Base-by-base conservation (phyloP, 2,329 filamentous ascomycete species). In the Ceratocystiopsis sp. region DNA sequence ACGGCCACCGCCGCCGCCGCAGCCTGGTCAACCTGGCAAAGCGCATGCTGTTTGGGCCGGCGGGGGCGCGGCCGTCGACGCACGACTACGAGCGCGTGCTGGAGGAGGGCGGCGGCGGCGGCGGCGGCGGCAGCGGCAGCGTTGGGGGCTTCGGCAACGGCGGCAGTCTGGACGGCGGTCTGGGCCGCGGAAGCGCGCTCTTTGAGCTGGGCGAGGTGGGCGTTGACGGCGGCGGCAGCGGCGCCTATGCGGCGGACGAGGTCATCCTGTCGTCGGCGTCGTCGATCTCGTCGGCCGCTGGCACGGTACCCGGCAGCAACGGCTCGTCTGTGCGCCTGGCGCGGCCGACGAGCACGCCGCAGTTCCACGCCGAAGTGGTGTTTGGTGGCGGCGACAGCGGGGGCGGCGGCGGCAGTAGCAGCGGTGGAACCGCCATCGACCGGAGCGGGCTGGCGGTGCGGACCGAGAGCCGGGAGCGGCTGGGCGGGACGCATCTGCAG, bases 391-490 rank as follows among this genome's bases (percentile, higher is more conserved):
- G 32, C 10, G 32, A 11, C 32, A 9, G 19, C 19, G 19, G 19
- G 4, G 19, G 19, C 7, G 19, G 58, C 59, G 21, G 53, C 54
- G 52, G 55, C 13, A 6, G 16, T 39, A 8, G 39, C 40, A 15
- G 32, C 15, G 37, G 29, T 17, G 51, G 54, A 15, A 67, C 63
- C 42, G 67, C 67, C 6, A 67, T 79, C 54, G 73, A 78, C 50
- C 64, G 85, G 35, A 77, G 73, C 39, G 87, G 87, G 2, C 58
- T 95, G 49, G 78, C 84, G 43, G 73, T 85, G 3, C 68, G 89
- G 51, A 93, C 84, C 0, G 89, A 95, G 56, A 93, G 85, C 56
- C 69, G 85, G 42, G 91, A 96, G 56, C 70, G 84, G 45, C 61
- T 95, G 35, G 67, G 45, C 1, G 33, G 13, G 15, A 55, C 73